Evolutionary conservation across 495 filamentous ascomycete genomes (phyloP).

Genomic region (Penicillium coprophilum): DNA sequence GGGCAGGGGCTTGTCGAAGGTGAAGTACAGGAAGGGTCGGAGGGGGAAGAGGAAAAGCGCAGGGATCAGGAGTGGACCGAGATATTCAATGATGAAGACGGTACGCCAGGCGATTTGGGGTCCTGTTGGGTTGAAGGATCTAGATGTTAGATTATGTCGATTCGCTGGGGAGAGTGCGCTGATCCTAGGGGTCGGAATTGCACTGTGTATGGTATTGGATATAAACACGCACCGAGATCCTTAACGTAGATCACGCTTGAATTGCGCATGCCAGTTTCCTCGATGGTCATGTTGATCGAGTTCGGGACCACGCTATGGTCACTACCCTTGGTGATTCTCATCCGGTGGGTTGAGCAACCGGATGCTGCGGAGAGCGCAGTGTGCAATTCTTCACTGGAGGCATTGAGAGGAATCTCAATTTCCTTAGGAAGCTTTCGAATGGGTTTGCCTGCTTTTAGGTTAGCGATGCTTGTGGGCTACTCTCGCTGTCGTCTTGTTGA

Average conservation of each 20-base stretch:
- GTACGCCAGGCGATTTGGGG: conserved; percentile 91
- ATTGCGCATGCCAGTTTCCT: conserved; percentile 63
- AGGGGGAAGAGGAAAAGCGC: conserved; percentile 65
- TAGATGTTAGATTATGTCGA: conserved; percentile 11
- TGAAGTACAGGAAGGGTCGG: conserved; percentile 71
- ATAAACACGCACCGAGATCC: conserved; percentile 71
- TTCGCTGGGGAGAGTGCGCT: not conserved
- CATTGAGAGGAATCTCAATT: conserved; percentile 58
- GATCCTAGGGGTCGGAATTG: not conserved
- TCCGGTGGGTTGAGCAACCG: conserved; percentile 56
- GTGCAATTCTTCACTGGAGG: conserved; percentile 65
- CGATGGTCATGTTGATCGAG: conserved; percentile 61
- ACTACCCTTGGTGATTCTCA: conserved; percentile 69
- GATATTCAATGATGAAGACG: conserved; percentile 92
- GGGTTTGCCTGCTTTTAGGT: conserved; percentile 50
- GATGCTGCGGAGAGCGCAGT: conserved; percentile 53
- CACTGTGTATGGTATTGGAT: not conserved
- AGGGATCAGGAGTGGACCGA: conserved; percentile 92
- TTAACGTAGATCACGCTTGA: conserved; percentile 81
- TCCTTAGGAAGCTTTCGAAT: conserved; percentile 71
- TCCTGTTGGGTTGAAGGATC: conserved; percentile 51
- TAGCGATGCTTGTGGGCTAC: not conserved
- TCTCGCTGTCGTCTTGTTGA: not conserved
- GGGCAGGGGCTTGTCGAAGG: conserved; percentile 49
- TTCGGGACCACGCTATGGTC: conserved; percentile 70